Conservation (phyloP, 202 grass and related monocot species). For the Dendrocalamus latiflorus region DNA sequence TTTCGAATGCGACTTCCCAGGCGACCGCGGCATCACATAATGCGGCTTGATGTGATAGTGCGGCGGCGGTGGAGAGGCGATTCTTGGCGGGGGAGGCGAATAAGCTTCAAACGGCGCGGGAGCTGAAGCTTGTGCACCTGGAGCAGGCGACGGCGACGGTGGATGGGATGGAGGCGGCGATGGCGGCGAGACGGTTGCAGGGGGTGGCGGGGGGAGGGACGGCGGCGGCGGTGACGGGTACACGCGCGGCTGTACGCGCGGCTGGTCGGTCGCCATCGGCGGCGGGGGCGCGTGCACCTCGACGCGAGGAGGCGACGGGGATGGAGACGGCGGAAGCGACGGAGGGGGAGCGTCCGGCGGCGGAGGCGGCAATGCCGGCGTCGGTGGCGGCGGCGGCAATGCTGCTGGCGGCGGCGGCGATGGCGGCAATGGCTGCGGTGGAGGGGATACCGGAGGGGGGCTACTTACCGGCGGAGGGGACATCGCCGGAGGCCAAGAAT, state of each 20-base stretch:
- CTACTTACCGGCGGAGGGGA: constrained; percentile 44
- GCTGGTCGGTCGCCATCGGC: constrained; percentile 35
- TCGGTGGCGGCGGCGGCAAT: constrained; percentile 22
- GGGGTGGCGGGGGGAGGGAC: constrained; percentile 53
- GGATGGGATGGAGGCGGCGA: constrained; percentile 31
- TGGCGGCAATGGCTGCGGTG: constrained; percentile 10
- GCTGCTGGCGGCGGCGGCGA: background rate
- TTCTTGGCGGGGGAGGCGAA: constrained; percentile 34
- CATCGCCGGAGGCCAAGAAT: constrained; percentile 26
- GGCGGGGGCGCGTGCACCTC: constrained; percentile 38
- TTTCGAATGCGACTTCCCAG: constrained; percentile 36
- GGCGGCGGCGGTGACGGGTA: constrained; percentile 49
- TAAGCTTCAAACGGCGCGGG: constrained; percentile 19
- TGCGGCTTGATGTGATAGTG: constrained; percentile 32
- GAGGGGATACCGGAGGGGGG: constrained; percentile 28
- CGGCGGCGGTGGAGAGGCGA: constrained; percentile 32
- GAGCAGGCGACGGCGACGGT: constrained; percentile 32
- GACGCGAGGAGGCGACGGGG: constrained; percentile 11
- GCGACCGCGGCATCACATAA: constrained; percentile 6
- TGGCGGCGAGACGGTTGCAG: constrained; percentile 41
- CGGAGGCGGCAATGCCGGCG: constrained; percentile 42
- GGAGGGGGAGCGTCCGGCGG: constrained; percentile 35
- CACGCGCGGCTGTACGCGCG: constrained; percentile 36
- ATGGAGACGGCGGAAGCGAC: constrained; percentile 12
- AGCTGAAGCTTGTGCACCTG: constrained; percentile 27